Conservation (phyloP, 1,139 yeast genomes). For the Yamadazyma diddensiae region DNA sequence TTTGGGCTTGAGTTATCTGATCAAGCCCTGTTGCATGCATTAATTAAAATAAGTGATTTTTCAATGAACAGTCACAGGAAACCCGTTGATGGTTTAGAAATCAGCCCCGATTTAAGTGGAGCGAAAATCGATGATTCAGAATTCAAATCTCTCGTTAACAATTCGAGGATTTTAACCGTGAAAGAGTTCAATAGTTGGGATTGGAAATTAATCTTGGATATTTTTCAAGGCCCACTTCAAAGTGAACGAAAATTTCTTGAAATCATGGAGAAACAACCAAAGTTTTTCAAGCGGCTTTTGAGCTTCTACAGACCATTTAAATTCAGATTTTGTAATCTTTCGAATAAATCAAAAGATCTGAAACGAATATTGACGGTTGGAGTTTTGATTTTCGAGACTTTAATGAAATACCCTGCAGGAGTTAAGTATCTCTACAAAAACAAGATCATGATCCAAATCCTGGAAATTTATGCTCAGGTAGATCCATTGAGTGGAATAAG, state of each 20-base stretch:
- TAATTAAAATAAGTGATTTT: slow-evolving; percentile 12
- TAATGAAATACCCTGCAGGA: slow-evolving; percentile 66
- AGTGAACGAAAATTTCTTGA: slow-evolving; percentile 78
- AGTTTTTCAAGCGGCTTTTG: slow-evolving; percentile 77
- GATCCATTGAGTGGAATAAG: slow-evolving; percentile 77
- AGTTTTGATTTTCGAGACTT: slow-evolving; percentile 62
- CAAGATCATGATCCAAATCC: slow-evolving; percentile 79
- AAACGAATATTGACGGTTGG: slow-evolving; percentile 68
- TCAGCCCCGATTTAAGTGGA: not conserved
- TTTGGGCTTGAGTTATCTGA: slow-evolving; percentile 15
- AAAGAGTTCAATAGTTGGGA: slow-evolving; percentile 87
- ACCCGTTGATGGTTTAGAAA: not conserved
- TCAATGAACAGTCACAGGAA: slow-evolving; percentile 7
- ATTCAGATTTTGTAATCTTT: slow-evolving; percentile 66
- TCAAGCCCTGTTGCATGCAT: slow-evolving; percentile 10
- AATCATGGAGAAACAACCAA: slow-evolving; percentile 66
- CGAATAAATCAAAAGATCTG: slow-evolving; percentile 30
- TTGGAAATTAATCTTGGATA: slow-evolving; percentile 53
- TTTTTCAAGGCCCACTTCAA: slow-evolving; percentile 77
- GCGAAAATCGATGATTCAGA: slow-evolving; percentile 62
- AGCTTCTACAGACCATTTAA: slow-evolving; percentile 93
- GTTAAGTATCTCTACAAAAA: slow-evolving; percentile 64
- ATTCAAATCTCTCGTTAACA: slow-evolving; percentile 62
- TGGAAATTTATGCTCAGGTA: slow-evolving; percentile 83
- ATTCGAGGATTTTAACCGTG: slow-evolving; percentile 70